Percentiles rank a stretch among this genome's conserved stretches.
Evolutionary conservation across 495 filamentous ascomycete genomes (phyloP).

Genomic region (Tuber indicum): DNA sequence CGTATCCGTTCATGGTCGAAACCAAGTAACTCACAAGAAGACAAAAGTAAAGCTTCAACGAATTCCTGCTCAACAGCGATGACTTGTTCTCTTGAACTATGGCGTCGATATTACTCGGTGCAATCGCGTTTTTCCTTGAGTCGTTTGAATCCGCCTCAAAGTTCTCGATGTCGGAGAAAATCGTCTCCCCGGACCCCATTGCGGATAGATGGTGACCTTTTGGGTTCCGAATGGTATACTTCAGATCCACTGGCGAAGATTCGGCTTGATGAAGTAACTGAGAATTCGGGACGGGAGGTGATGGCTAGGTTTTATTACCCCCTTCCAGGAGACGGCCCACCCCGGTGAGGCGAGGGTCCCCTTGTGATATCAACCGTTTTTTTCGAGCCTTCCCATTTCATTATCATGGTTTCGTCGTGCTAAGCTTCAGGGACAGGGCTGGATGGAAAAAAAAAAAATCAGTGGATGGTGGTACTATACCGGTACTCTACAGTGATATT

Average conservation of each 20-base stretch:
- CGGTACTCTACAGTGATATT: too few relatives aligned
- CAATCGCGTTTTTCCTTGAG: slow-evolving; percentile 30
- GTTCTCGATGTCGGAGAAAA: not conserved
- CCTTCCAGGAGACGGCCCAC: not conserved
- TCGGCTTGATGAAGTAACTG: not conserved
- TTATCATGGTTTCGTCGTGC: not conserved
- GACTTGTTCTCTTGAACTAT: slow-evolving; percentile 45
- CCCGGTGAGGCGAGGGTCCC: not conserved
- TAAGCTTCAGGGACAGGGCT: not conserved
- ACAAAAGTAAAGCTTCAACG: slow-evolving; percentile 48
- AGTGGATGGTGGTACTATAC: not conserved
- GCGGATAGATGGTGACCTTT: not conserved
- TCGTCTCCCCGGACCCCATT: slow-evolving; percentile 19
- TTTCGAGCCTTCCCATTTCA: not conserved
- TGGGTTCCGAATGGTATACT: not conserved
- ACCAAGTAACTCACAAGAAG: slow-evolving; percentile 48
- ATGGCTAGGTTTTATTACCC: not conserved
- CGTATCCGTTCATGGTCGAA: slow-evolving; percentile 51
- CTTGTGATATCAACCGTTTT: not conserved
- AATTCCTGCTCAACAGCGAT: slow-evolving; percentile 45
- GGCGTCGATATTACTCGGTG: slow-evolving; percentile 46
- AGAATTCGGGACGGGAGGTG: not conserved
- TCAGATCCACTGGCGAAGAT: not conserved
- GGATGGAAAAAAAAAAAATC: not conserved
- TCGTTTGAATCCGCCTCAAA: slow-evolving; percentile 3